Percentiles rank a stretch among this genome's conserved stretches.
phyloP scores from a whole-genome alignment of 2,329 filamentous ascomycete genomes.

The Blumeria graminis region DNA sequence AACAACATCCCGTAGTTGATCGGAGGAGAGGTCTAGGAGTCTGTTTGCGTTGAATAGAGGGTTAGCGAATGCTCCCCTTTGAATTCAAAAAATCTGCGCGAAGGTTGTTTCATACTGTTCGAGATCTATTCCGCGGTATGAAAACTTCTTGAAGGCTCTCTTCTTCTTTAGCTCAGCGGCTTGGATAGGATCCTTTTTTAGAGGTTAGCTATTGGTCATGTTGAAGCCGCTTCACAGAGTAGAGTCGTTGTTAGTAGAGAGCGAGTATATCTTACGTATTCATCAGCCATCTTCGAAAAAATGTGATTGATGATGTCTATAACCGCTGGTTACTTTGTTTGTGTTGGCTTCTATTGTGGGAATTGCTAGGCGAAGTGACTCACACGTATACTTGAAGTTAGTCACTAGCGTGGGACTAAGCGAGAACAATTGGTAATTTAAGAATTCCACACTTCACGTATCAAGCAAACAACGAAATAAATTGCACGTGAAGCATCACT shows the following conservation, averaged over 20 bases:
- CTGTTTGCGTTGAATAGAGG: constrained; percentile 24
- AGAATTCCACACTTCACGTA: no score
- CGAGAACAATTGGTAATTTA: no score
- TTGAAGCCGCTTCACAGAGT: background rate
- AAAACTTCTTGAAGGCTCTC: constrained; percentile 99
- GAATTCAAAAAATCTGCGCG: constrained; percentile 12
- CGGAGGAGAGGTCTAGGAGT: constrained; percentile 94
- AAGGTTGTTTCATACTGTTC: constrained; percentile 54
- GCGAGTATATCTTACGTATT: constrained; percentile 36
- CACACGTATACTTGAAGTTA: no score
- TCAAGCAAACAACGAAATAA: no score
- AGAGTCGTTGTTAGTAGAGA: background rate
- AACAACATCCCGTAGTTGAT: constrained; percentile 97
- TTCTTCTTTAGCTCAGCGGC: constrained; percentile 99
- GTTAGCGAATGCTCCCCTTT: constrained; percentile 16
- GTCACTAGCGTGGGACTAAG: no score
- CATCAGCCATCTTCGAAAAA: constrained; percentile 49
- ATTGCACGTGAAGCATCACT: no score
- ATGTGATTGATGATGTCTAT: no score
- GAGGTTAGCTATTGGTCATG: constrained; percentile 4
- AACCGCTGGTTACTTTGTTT: no score
- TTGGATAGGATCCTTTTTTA: constrained; percentile 69
- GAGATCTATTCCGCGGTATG: constrained; percentile 97
- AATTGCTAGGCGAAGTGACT: no score
- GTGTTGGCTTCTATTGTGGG: no score